Evolutionary conservation across 2,329 filamentous ascomycete genomes (phyloP), one percentile per base, ranked within the genome.

Genomic region (Corinectria fuckeliana): DNA sequence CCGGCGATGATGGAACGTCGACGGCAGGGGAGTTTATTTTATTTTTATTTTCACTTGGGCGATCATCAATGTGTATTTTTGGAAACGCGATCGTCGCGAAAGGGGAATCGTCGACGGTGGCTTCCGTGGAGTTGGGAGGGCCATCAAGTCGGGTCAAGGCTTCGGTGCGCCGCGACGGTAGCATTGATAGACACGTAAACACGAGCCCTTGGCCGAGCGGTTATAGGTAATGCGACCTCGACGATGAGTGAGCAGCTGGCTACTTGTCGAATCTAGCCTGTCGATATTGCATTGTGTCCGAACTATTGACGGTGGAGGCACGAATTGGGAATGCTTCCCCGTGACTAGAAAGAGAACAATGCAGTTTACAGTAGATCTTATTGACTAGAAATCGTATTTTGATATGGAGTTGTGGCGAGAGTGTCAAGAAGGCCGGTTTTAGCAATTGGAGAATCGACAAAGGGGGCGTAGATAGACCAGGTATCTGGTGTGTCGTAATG

Each of bases 151-250:
- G 50, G 44, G 36, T 18, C 21, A 36, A n/a, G 32, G n/a, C 18
- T 36, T 36, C 34, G 41, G 30, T 34, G 41, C n/a, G 48, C 42
- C 34, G 48, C 18, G 25, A 32, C 32, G 36, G 55, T 50, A 39
- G 48, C 55, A 47, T 48, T 50, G 56, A 54, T 59, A 51, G 56
- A 44, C 50, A 47, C n/a, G n/a, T n/a, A 9, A 8, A 36, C n/a
- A 36, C 38, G 9, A 6, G 10, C 16, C 25, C 30, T 42, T n/a
- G 34, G 38, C 38, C 36, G 16, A 36, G 18, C 39, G 38, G 9
- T 18, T 56, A 26, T 32, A 25, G 34, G 44, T 23, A 59, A 59
- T 59, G 50, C 50, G 32, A 59, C 56, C 53, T 50, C 49, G 30
- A 54, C 56, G 56, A 54, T 34, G 44, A n/a, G 39, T 34, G 13